Evolutionary conservation across 768 basidiomycete species (phyloP), one percentile per base, ranked within the genome.

Genomic region (Mycena galopus): DNA sequence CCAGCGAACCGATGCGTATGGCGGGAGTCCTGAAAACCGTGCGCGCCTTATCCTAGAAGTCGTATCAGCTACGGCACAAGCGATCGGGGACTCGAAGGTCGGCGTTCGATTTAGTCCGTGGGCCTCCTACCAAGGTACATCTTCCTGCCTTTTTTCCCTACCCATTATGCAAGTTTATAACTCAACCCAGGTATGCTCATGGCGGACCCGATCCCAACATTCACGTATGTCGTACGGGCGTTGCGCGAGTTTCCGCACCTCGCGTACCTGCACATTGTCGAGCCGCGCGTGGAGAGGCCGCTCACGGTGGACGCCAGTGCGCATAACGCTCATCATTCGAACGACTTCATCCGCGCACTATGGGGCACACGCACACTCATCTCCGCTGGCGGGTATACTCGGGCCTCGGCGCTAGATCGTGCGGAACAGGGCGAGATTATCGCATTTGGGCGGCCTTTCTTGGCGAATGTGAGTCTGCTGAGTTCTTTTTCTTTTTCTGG

Each of bases 81-180:
- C 55, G 1, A 37, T 69, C 32, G 68, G 61, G 55, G 68, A 53
- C 55, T 44, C 60, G 4, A 63, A 58, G 10, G 61, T 64, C n/a
- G 68, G 61, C 10, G 68, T 69, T 2, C 35, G 68, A 27, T 57
- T 69, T 29, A 69, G 68, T n/a, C 61, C 68, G 9, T 69, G 68
- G 68, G 64, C 61, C 55, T 3, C 56, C 19, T 63, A 30, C 23
- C 68, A 69, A 63, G 67, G 67, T 69, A 27, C 21, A 2, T 5
- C 21, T 30, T 25, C 19, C 3, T 33, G n/a, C 29, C 14, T 17
- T 47, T 23, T 11, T 51, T 12, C 23, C 50, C 14, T 51, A 25
- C 4, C 23, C 50, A 7, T 3, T n/a, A 21, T n/a, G 6, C n/a
- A 8, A 16, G 17, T 6, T 2, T n/a, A 21, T n/a, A 47, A 21